phyloP scores from a whole-genome alignment of 805 yeast species.

The Metschnikowia bowlesiae region DNA sequence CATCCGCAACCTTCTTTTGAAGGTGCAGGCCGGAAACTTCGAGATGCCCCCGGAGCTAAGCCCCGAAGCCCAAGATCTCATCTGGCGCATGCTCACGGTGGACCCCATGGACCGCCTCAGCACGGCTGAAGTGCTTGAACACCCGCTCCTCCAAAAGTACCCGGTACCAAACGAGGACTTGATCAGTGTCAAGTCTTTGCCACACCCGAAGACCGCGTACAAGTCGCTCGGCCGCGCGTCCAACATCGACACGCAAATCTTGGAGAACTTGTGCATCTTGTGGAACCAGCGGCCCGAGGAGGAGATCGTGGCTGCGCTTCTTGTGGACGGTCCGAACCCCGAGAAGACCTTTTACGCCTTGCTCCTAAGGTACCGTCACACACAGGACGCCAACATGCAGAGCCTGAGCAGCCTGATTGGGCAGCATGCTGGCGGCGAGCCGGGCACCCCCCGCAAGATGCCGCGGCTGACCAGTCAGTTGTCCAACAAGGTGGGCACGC shows the following conservation, averaged over 20 bases:
- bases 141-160: slow-evolving; percentile 51
- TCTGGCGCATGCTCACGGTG: slow-evolving; percentile 60
- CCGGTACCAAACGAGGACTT: slow-evolving; percentile 45
- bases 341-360: slow-evolving; percentile 46
- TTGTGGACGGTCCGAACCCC: slow-evolving; percentile 38
- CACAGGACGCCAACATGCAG: slow-evolving; percentile 25
- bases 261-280: slow-evolving; percentile 51
- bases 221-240: slow-evolving; percentile 45
- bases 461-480: slow-evolving; percentile 12
- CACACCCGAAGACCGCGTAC: slow-evolving; percentile 52
- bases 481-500: slow-evolving; percentile 8
- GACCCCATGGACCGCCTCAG: slow-evolving; percentile 69
- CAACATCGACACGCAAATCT: slow-evolving; percentile 49
- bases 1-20: slow-evolving; percentile 62
- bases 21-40: slow-evolving; percentile 72
- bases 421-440: slow-evolving; percentile 3
- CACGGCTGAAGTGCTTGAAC: slow-evolving; percentile 59
- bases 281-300: slow-evolving; percentile 52
- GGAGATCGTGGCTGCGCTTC: slow-evolving; percentile 35
- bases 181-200: slow-evolving; percentile 43
- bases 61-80: slow-evolving; percentile 62
- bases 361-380: slow-evolving; percentile 41
- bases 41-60: slow-evolving; percentile 67
- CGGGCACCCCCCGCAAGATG: slow-evolving; percentile 12
- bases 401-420: not conserved